Conservation (phyloP, 1,284 basidiomycete species). For the Ustilago vetiveriae region DNA sequence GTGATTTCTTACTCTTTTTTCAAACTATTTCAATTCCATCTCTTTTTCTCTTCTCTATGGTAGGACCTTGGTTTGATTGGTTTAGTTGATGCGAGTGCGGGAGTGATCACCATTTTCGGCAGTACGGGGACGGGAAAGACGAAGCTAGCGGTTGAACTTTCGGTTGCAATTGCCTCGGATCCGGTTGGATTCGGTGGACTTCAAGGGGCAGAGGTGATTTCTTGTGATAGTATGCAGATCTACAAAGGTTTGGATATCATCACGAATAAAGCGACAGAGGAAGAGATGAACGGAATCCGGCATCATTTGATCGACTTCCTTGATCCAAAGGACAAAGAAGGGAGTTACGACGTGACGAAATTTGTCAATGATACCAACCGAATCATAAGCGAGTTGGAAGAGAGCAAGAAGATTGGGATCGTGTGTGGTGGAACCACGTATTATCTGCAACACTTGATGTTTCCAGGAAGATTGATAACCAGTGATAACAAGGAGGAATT, state of each 20-base stretch:
- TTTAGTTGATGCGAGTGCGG: not conserved
- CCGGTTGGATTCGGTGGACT: constrained; percentile 2
- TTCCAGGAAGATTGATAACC: constrained; percentile 67
- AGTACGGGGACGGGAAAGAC: constrained; percentile 98
- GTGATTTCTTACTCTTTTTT: constrained; percentile 9
- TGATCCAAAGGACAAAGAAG: constrained; percentile 77
- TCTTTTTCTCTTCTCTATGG: not conserved
- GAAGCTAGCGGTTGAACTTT: constrained; percentile 87
- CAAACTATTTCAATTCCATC: not conserved
- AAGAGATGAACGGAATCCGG: constrained; percentile 81
- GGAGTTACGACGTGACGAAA: constrained; percentile 72
- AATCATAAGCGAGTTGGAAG: constrained; percentile 10
- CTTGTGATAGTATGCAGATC: constrained; percentile 97
- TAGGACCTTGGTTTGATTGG: constrained; percentile 8
- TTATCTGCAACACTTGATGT: constrained; percentile 88
- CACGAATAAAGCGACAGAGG: constrained; percentile 87
- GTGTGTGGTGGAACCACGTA: constrained; percentile 95
- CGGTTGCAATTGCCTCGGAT: constrained; percentile 70
- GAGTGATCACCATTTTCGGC: constrained; percentile 80
- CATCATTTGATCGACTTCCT: constrained; percentile 91
- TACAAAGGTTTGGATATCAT: constrained; percentile 93
- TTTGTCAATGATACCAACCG: constrained; percentile 66
- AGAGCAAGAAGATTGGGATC: constrained; percentile 75
- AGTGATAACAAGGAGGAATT: not conserved
- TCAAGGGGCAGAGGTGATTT: constrained; percentile 75